Evolutionary conservation across 1,139 yeast species (phyloP).

Genomic region (Zhuliangozyma blackwelliae): DNA sequence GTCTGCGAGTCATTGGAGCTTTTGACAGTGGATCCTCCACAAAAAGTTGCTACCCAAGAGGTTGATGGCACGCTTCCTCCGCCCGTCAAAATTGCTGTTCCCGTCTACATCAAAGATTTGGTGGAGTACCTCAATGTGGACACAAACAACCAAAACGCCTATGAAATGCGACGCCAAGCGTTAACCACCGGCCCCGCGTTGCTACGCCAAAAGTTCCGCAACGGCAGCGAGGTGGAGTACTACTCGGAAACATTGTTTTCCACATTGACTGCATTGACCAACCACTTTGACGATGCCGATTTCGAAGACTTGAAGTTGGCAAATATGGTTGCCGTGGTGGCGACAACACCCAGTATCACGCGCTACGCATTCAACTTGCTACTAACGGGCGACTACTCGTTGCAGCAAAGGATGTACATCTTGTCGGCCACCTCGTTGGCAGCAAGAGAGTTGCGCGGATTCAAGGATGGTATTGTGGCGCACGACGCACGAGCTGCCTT

Average conservation of each 20-base stretch:
- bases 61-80: slow-evolving; percentile 8
- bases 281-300: slow-evolving; percentile 43
- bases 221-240: slow-evolving; percentile 52
- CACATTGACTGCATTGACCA: slow-evolving; percentile 43
- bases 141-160: slow-evolving; percentile 39
- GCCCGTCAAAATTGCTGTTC: slow-evolving; percentile 37
- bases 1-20: not conserved
- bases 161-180: slow-evolving; percentile 49
- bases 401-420: slow-evolving; percentile 55
- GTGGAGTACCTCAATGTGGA: slow-evolving; percentile 49
- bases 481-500: slow-evolving; percentile 25
- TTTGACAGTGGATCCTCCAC: not conserved
- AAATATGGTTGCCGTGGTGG: slow-evolving; percentile 51
- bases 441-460: slow-evolving; percentile 58
- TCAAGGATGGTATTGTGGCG: slow-evolving; percentile 41
- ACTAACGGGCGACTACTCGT: slow-evolving; percentile 59
- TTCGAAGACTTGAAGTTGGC: slow-evolving; percentile 50
- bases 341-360: slow-evolving; percentile 40
- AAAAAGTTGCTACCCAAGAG: not conserved
- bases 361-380: slow-evolving; percentile 38
- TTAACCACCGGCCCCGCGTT: slow-evolving; percentile 51
- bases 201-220: slow-evolving; percentile 47
- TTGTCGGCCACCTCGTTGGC: slow-evolving; percentile 54
- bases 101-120: slow-evolving; percentile 62
- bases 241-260: slow-evolving; percentile 46